These are phyloP conservation scores for Lactifluus rugatus DNA, from an alignment of 768 basidiomycete genomes.

Conservation along the genomic window DNA sequence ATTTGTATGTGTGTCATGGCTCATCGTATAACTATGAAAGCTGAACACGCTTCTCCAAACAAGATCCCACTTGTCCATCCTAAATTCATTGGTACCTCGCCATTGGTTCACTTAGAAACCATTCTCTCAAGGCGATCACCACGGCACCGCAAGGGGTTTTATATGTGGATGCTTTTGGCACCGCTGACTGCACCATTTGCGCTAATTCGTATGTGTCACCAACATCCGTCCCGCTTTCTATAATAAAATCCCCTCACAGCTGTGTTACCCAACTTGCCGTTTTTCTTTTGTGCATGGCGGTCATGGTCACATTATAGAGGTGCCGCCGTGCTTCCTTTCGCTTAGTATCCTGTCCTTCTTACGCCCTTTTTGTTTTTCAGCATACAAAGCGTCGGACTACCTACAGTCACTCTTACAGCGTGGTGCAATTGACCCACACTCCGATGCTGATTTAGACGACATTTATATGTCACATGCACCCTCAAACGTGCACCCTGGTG, in stretches of 20 bases:
- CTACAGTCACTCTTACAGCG: conserved; percentile 48
- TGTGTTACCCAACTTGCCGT: conserved; percentile 72
- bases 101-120: conserved; percentile 36
- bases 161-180: conserved; percentile 51
- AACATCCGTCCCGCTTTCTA: neutral
- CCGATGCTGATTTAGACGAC: conserved; percentile 44
- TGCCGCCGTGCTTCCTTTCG: conserved; percentile 21
- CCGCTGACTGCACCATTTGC: conserved; percentile 71
- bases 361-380: conserved; percentile 28
- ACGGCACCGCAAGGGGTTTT: conserved; percentile 56
- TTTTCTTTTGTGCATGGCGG: conserved; percentile 80
- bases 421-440: conserved; percentile 46
- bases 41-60: neutral
- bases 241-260: conserved; percentile 32
- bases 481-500: conserved; percentile 12
- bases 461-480: conserved; percentile 37
- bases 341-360: neutral
- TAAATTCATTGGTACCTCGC: conserved; percentile 27
- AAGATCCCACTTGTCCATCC: conserved; percentile 59
- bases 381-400: conserved; percentile 62
- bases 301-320: conserved; percentile 81
- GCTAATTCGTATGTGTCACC: conserved; percentile 52
- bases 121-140: conserved; percentile 49
- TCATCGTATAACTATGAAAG: neutral
- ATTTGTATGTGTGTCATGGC: neutral